phyloP scores from a whole-genome alignment of 73 alveolate species.

The Symbiodinium pilosum region DNA sequence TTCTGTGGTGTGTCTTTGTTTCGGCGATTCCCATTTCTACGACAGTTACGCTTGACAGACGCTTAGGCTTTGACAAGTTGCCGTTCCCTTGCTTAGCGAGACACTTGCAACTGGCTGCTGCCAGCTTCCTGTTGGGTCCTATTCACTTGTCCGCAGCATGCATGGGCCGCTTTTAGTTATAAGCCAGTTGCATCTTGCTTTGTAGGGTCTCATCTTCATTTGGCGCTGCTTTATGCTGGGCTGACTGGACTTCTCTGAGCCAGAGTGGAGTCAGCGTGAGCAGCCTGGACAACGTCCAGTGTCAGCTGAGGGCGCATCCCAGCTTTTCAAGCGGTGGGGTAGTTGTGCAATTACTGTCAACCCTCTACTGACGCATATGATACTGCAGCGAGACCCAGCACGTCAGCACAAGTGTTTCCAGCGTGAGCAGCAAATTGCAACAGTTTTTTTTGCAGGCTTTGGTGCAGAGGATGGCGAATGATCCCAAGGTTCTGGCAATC shows the following conservation, averaged over 20 bases:
- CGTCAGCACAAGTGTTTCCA: no score
- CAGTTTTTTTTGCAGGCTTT: conserved; percentile 8
- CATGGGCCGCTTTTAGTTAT: neutral
- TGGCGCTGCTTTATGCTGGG: neutral
- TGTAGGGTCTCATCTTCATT: conserved; percentile 8
- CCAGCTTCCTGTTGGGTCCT: neutral
- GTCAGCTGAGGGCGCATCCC: neutral
- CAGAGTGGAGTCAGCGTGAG: neutral
- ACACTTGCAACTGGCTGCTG: conserved; percentile 24
- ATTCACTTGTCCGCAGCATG: neutral
- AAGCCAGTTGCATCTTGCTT: neutral
- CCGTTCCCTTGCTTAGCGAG: conserved; percentile 33
- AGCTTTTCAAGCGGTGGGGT: neutral
- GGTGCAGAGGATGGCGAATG: conserved; percentile 58
- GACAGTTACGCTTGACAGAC: neutral
- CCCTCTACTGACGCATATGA: no score
- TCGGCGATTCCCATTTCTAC: conserved; percentile 37
- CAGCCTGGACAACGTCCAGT: neutral
- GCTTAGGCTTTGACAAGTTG: conserved; percentile 21
- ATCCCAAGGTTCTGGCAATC: conserved; percentile 37
- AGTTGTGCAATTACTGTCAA: no score
- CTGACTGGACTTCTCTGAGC: no score
- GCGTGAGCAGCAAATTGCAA: neutral
- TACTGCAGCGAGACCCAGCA: no score
- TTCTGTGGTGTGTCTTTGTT: conserved; percentile 24